phyloP scores from a whole-genome alignment of 2,329 filamentous ascomycete species.

The Claviceps pazoutovae region DNA sequence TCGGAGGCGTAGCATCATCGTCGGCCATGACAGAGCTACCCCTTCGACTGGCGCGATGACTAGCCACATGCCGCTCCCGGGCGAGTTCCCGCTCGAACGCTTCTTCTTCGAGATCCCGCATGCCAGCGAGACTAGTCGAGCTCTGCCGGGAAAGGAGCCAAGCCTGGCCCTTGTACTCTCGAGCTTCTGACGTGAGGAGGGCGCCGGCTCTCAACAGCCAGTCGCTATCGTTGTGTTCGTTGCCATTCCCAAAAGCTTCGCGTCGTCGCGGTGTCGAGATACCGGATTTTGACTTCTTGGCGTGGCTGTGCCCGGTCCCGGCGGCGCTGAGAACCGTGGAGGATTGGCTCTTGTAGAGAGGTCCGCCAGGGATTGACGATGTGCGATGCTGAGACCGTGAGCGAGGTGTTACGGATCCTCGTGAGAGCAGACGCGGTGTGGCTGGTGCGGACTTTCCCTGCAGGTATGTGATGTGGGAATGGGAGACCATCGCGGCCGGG shows the following conservation, averaged over 20 bases:
- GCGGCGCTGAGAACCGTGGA: constrained; percentile 36
- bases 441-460: constrained; percentile 49
- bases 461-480: constrained; percentile 36
- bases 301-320: neutral
- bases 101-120: constrained; percentile 38
- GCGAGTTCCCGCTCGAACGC: constrained; percentile 37
- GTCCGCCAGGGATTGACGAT: constrained; percentile 20
- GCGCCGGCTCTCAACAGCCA: constrained; percentile 53
- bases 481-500: constrained; percentile 14
- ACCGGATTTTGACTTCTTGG: constrained; percentile 14
- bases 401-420: constrained; percentile 34
- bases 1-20: constrained; percentile 21
- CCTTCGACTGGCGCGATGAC: constrained; percentile 33
- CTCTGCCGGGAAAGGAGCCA: constrained; percentile 55
- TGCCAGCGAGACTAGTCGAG: constrained; percentile 45
- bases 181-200: constrained; percentile 44
- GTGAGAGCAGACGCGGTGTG: constrained; percentile 48
- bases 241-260: constrained; percentile 17
- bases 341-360: constrained; percentile 48
- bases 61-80: constrained; percentile 33
- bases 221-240: constrained; percentile 38
- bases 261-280: constrained; percentile 22
- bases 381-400: constrained; percentile 31
- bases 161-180: constrained; percentile 54
- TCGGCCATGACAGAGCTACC: constrained; percentile 28